Base-by-base conservation (phyloP, 208 protist species). In the Acanthamoeba sp. region DNA sequence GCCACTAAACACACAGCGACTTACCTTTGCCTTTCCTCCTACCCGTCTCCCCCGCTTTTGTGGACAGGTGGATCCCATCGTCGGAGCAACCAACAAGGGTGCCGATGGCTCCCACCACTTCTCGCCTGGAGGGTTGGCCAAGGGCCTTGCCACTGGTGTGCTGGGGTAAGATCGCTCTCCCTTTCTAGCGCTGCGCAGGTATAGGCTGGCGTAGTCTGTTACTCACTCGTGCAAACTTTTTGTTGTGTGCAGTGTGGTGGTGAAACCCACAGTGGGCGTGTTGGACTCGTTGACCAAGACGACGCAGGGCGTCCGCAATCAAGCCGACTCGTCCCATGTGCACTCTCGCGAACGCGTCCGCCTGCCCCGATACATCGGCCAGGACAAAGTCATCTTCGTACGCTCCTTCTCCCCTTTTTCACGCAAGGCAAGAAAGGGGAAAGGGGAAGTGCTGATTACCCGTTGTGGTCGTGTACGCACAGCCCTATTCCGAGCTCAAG, bases 221-320 rank as follows among this genome's bases (percentile, higher is more conserved):
- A 14, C 52, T 59, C 52, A 50, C 45, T n/a, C n/a, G 45, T 50
- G 45, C 45, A 50, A 1, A 14, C 45, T 20, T 9, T 20, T 1
- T 66, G 20, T 69, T 29, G 4, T 6, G 14, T 62, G 18, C 18
- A 88, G 82, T 27, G 71, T 95, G 34, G 85, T 36, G 34, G 91
- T 95, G 38, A 98, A 98, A 73, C 97, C 97, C 2, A 71, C 94
- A 1, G 95, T 96, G 27, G 97, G 97, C 66, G 92, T 96, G 18
- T 88, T 98, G 40, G 97, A 98, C 69, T 50, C 96, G 0, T 95
- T 93, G 20, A 78, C 95, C 1, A 69, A 94, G 66, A 97, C 96
- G 0, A 93, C 94, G 1, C 93, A 96, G 87, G 96, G 96, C 5
- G 96, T 97, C 16, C 88, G 88, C 14, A 93, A 93, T 22, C 88